phyloP scores from a whole-genome alignment of 768 basidiomycete genomes.

The Hypsizygus marmoreus region DNA sequence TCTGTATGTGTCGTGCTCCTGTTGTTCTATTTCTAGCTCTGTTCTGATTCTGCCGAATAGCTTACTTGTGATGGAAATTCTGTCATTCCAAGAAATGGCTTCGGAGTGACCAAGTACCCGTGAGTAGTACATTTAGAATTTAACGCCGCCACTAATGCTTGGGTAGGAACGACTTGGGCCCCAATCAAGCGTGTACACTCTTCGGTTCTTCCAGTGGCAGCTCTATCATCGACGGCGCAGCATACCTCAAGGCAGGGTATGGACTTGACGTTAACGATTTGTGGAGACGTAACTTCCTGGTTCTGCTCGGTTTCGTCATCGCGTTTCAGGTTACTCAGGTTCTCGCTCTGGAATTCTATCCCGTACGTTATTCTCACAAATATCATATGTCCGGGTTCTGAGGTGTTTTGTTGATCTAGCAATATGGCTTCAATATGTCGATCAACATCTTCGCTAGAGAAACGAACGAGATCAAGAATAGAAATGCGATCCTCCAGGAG shows the following conservation, averaged over 20 bases:
- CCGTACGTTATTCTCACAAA: constrained; percentile 40
- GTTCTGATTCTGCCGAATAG: constrained; percentile 27
- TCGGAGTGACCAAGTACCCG: constrained; percentile 62
- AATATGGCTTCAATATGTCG: constrained; percentile 51
- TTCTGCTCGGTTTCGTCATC: constrained; percentile 70
- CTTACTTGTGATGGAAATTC: constrained; percentile 66
- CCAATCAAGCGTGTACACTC: constrained; percentile 80
- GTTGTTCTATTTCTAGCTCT: constrained; percentile 7
- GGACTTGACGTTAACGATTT: constrained; percentile 50
- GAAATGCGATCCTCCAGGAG: constrained; percentile 53
- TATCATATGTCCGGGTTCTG: constrained; percentile 8
- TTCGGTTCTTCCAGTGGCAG: constrained; percentile 64
- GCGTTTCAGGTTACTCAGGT: constrained; percentile 72
- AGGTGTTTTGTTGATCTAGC: constrained; percentile 27
- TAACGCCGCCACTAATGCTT: constrained; percentile 15
- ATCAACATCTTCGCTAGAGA: constrained; percentile 66
- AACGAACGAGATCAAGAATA: constrained; percentile 49
- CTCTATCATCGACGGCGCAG: constrained; percentile 52
- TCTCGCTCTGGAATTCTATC: constrained; percentile 64
- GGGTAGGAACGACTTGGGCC: constrained; percentile 48
- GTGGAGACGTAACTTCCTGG: constrained; percentile 70
- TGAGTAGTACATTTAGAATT: constrained; percentile 32
- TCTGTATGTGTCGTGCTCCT: no score
- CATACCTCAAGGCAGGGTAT: constrained; percentile 64
- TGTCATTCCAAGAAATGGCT: constrained; percentile 65